A percentile compares a stretch with the other conserved stretches of the same genome.
Conservation (phyloP, 2,329 filamentous ascomycete genomes). For the Clonostachys chloroleuca region DNA sequence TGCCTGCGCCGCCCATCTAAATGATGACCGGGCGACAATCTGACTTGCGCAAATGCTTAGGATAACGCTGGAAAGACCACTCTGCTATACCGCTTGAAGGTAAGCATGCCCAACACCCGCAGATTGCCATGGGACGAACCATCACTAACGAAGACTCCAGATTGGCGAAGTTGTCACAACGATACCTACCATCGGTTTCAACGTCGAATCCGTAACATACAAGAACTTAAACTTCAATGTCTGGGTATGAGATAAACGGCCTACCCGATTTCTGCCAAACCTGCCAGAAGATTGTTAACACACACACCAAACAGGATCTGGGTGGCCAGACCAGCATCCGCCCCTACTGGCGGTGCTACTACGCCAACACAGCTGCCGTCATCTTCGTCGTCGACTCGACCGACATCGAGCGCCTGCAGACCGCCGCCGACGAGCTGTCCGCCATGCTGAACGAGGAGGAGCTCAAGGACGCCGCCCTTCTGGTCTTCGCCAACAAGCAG, state of each 20-base stretch:
- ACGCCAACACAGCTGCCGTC: conserved; percentile 95
- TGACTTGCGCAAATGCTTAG: conserved; percentile 35
- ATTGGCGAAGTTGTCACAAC: conserved; percentile 98
- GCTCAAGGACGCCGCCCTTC: conserved; percentile 81
- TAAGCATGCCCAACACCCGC: conserved; percentile 23
- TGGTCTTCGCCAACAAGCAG: conserved; percentile 99
- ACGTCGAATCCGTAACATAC: conserved; percentile 97
- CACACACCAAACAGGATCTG: conserved; percentile 59
- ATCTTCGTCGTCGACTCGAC: conserved; percentile 99
- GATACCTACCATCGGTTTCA: conserved; percentile 98
- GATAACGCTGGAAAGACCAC: conserved; percentile 99
- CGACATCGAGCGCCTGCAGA: conserved; percentile 91
- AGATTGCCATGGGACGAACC: not conserved
- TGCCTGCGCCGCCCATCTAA: not conserved
- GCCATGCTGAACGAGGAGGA: conserved; percentile 98
- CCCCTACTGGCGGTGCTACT: conserved; percentile 99
- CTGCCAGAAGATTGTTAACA: not conserved
- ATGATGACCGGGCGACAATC: not conserved
- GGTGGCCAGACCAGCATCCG: conserved; percentile 98
- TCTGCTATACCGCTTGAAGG: conserved; percentile 92
- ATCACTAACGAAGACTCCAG: conserved; percentile 33
- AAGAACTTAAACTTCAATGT: conserved; percentile 99
- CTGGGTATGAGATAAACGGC: conserved; percentile 60
- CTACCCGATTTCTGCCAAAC: not conserved
- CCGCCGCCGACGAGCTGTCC: conserved; percentile 85